phyloP scores from a whole-genome alignment of 306 rosid species.

The Carpinus fangiana region DNA sequence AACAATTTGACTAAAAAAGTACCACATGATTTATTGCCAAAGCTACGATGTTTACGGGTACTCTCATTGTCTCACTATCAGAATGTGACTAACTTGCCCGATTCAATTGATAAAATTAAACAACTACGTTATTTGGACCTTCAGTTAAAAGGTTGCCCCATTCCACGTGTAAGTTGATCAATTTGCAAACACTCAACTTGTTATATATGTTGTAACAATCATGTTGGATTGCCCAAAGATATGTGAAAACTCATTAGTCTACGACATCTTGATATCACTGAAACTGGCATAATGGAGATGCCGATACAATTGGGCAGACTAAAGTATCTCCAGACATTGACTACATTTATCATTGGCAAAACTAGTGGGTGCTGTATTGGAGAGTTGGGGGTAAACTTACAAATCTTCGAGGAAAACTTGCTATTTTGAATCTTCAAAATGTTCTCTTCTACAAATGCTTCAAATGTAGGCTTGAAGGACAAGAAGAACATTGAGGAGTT shows the following conservation, averaged over 20 bases:
- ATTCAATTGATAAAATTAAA: constrained; percentile 29
- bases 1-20: not conserved
- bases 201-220: constrained; percentile 1
- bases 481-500: constrained; percentile 6
- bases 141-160: constrained; percentile 12
- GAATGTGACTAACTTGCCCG: constrained; percentile 6
- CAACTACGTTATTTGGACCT: constrained; percentile 37
- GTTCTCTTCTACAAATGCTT: constrained; percentile 7
- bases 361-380: not conserved
- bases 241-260: constrained; percentile 27
- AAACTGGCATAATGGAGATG: constrained; percentile 10
- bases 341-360: constrained; percentile 18
- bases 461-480: not conserved
- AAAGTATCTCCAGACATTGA: constrained; percentile 24
- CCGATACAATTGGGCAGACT: constrained; percentile 16
- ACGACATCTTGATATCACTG: constrained; percentile 25
- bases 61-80: constrained; percentile 2
- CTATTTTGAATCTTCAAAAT: constrained; percentile 20
- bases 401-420: not conserved
- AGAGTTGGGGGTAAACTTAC: constrained; percentile 2
- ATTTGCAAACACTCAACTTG: constrained; percentile 40
- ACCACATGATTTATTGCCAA: not conserved
- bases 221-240: constrained; percentile 7
- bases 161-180: constrained; percentile 20
- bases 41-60: constrained; percentile 20